These are phyloP conservation scores for Intubia oerlemansii DNA, from an alignment of 2,329 filamentous ascomycete species.

Conservation along the genomic window DNA sequence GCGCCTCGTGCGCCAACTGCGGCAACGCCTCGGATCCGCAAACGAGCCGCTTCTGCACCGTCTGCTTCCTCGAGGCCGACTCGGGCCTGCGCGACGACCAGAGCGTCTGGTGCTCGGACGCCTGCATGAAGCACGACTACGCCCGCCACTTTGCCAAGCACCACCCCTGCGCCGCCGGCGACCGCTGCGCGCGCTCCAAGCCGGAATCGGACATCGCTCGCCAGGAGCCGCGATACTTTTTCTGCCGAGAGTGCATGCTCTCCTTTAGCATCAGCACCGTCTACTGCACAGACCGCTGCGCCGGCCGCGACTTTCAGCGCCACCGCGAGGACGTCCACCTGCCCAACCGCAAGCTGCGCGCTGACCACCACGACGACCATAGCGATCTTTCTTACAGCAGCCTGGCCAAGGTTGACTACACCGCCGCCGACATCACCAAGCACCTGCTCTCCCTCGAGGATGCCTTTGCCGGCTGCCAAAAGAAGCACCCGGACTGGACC, in stretches of 20 bases:
- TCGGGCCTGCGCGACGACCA: slow-evolving; percentile 7
- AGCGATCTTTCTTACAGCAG: slow-evolving; percentile 5
- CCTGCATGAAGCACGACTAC: slow-evolving; percentile 6
- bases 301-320: slow-evolving; percentile 12
- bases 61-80: slow-evolving; percentile 9
- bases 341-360: slow-evolving; percentile 8
- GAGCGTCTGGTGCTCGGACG: slow-evolving; percentile 7
- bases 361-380: slow-evolving; percentile 6
- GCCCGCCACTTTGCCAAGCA: slow-evolving; percentile 4
- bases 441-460: slow-evolving; percentile 7
- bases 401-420: slow-evolving; percentile 3
- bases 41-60: slow-evolving; percentile 6
- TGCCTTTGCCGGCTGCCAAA: slow-evolving; percentile 6
- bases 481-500: slow-evolving; percentile 8
- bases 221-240: slow-evolving; percentile 6
- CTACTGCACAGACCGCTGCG: slow-evolving; percentile 14
- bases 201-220: background rate
- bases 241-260: slow-evolving; percentile 15
- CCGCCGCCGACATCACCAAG: slow-evolving; percentile 7
- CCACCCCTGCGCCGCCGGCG: slow-evolving; percentile 5
- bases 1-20: slow-evolving; percentile 6
- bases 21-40: slow-evolving; percentile 4
- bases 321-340: slow-evolving; percentile 15
- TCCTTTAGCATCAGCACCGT: slow-evolving; percentile 10
- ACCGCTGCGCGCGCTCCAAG: slow-evolving; percentile 4